Base-by-base conservation (phyloP, 1,284 basidiomycete genomes). In the Leccinum subatratum region DNA sequence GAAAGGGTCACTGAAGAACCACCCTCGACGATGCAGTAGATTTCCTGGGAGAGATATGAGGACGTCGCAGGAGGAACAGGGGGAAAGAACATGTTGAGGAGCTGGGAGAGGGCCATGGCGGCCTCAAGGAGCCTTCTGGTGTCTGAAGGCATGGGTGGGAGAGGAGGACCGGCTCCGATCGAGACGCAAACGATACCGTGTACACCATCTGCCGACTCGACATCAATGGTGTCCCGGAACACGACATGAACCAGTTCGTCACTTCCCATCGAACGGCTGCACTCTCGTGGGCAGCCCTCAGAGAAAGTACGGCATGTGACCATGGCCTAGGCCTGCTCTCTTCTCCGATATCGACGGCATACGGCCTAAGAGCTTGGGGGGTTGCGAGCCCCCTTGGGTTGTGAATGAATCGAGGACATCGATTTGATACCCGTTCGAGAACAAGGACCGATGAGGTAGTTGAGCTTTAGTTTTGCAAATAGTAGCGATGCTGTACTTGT, bases 151-250 rank as follows among this genome's bases (percentile, higher is more conserved):
- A 85, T 25, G 63, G 61, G 34, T 64, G 64, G 63, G 57, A 39
- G 66, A 25, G 51, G 51, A 61, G 58, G 67, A 70, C n/a, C 65
- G 83, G 85, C 48, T 80, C 80, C 20, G 88, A 90, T 64, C 79
- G 81, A 67, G 90, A 92, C 72, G 91, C 90, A 20, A 85, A 85
- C 69, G 91, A 92, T 70, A 90, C 92, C 71, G 75, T 81, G 60
- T 92, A 86, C 72, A 81, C 85, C 60, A 78, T 92, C 70, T 81
- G 83, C 67, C 85, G 84, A 63, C 84, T 92, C 67, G 90, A 92
- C 76, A 86, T 92, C 71, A 92, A 92, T 73, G 88, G 90, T 70
- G 88, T 92, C 68, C 86, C 88, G 30, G 90, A 93, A 76, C 83
- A 86, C 67, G 90, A 93, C 74, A 93, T 93, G 91, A 85, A 85